phyloP scores from a whole-genome alignment of 2,329 filamentous ascomycete species.

The Fusarium compactum region DNA sequence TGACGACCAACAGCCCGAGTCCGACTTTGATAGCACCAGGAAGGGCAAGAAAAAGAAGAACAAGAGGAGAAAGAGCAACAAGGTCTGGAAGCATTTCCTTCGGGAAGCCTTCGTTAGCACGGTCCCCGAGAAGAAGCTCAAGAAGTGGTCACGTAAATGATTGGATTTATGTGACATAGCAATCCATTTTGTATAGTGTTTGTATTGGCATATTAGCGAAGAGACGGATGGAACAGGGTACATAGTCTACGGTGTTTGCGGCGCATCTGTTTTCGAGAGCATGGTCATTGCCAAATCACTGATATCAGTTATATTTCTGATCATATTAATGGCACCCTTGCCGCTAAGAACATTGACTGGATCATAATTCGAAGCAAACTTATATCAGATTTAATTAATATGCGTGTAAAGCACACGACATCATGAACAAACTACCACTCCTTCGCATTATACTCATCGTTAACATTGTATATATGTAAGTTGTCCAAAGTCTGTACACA shows the following conservation, averaged over 20 bases:
- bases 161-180: slow-evolving; percentile 6
- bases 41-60: slow-evolving; percentile 54
- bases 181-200: slow-evolving; percentile 16
- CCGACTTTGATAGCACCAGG: slow-evolving; percentile 17
- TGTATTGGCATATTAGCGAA: slow-evolving; percentile 36
- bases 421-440: slow-evolving; percentile 21
- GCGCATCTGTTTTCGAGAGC: slow-evolving; percentile 14
- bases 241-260: slow-evolving; percentile 29
- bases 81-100: slow-evolving; percentile 83
- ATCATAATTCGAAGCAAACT: not conserved
- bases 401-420: slow-evolving; percentile 17
- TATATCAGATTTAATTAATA: slow-evolving; percentile 6
- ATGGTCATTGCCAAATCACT: not conserved
- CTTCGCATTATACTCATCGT: not conserved
- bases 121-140: slow-evolving; percentile 73
- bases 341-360: slow-evolving; percentile 1
- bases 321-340: not conserved
- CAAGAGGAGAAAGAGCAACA: slow-evolving; percentile 66
- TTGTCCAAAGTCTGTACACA: slow-evolving; percentile 1
- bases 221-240: slow-evolving; percentile 19
- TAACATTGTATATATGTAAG: not conserved
- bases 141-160: slow-evolving; percentile 55
- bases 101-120: slow-evolving; percentile 83
- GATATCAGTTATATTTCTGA: not conserved
- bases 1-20: slow-evolving; percentile 39